Conservation (phyloP, 2,329 filamentous ascomycete species). For the Meredithiella fracta region DNA sequence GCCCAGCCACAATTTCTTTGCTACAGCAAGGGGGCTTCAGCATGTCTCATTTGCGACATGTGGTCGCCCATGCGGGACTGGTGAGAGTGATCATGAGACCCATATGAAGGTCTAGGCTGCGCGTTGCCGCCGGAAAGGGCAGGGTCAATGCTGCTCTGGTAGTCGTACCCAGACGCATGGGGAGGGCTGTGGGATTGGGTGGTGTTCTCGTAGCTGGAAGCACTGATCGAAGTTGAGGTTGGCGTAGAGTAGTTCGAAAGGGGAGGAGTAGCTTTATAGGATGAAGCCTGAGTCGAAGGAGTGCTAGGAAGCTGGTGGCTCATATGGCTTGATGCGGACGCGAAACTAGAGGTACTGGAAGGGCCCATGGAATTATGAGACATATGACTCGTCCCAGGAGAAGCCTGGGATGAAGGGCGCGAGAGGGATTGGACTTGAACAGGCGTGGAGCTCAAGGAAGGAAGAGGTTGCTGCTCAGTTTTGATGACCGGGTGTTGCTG, state of each 20-base stretch:
- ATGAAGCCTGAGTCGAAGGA: conserved; percentile 2
- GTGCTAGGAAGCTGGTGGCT: conserved; percentile 8
- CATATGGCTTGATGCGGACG: conserved; percentile 3
- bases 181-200: conserved; percentile 8
- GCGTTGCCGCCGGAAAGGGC: conserved; percentile 27
- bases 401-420: conserved; percentile 9
- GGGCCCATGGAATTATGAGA: not conserved
- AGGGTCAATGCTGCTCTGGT: conserved; percentile 39
- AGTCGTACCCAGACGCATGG: conserved; percentile 30
- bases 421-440: not conserved
- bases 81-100: conserved; percentile 3
- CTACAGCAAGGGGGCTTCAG: conserved; percentile 10
- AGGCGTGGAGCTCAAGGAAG: not conserved
- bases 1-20: not conserved
- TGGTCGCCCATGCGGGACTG: conserved; percentile 11
- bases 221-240: conserved; percentile 9
- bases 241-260: conserved; percentile 12
- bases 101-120: not conserved
- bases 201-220: conserved; percentile 10
- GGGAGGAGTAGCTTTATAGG: conserved; percentile 11
- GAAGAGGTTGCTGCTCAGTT: not conserved
- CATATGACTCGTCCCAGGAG: not conserved
- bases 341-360: not conserved
- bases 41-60: conserved; percentile 9
- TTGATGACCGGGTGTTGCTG: conserved; percentile 3